These are phyloP conservation scores for Stereum hirsutum DNA, from an alignment of 1,284 basidiomycete genomes.

Conservation along the genomic window DNA sequence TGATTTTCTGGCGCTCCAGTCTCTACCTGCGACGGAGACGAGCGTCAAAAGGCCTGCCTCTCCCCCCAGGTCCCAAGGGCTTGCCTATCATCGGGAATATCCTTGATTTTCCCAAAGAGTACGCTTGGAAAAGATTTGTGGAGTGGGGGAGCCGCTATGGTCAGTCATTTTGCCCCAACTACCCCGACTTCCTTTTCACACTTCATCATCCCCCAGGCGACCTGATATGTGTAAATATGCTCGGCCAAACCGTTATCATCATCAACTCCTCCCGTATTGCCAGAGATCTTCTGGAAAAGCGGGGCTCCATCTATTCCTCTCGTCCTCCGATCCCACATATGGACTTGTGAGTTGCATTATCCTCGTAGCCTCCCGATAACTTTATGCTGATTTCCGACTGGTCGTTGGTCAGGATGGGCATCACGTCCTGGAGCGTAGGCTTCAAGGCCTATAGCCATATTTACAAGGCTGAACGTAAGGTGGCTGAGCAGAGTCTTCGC, in stretches of 20 bases:
- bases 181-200: no score
- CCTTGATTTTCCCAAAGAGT: no score
- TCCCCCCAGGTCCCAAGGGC: no score
- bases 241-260: not conserved
- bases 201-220: no score
- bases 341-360: not conserved
- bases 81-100: no score
- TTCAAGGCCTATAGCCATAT: not conserved
- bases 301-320: slow-evolving; percentile 1
- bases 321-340: not conserved
- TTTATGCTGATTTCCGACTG: not conserved
- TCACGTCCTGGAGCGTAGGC: not conserved
- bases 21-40: no score
- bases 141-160: no score
- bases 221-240: no score
- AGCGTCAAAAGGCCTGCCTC: no score
- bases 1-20: no score
- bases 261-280: not conserved
- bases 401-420: not conserved
- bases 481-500: not conserved
- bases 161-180: no score
- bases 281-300: slow-evolving; percentile 1
- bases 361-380: not conserved
- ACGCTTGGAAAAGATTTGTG: no score
- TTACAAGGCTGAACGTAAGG: not conserved